Evolutionary conservation across 2,329 filamentous ascomycete genomes (phyloP).

Genomic region (Epicoccum nigrum): DNA sequence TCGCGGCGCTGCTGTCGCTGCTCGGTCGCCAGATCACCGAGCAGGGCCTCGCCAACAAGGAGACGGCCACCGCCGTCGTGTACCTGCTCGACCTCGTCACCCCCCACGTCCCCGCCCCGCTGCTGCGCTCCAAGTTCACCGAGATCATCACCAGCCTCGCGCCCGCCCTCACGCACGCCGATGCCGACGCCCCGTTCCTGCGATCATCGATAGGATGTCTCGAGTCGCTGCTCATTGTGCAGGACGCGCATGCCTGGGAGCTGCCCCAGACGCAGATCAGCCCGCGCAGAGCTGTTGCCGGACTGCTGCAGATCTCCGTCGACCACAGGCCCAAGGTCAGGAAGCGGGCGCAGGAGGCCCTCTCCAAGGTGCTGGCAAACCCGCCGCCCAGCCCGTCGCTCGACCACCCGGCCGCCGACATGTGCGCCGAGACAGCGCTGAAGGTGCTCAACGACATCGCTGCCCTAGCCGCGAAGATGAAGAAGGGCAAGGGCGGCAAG

Average conservation of each 20-base stretch:
- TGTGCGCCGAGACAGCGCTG: constrained; percentile 92
- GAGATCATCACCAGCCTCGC: constrained; percentile 88
- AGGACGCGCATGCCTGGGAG: constrained; percentile 88
- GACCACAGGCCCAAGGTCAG: constrained; percentile 92
- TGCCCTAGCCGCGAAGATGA: constrained; percentile 73
- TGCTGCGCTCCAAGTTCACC: constrained; percentile 92
- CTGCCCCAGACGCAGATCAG: constrained; percentile 82
- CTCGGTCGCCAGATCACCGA: constrained; percentile 75
- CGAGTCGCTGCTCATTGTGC: constrained; percentile 86
- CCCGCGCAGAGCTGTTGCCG: constrained; percentile 84
- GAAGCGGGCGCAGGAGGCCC: constrained; percentile 88
- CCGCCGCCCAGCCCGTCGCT: constrained; percentile 89
- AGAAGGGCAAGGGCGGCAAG: constrained; percentile 61
- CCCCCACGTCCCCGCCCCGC: constrained; percentile 79
- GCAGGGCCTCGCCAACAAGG: constrained; percentile 74
- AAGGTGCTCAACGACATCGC: constrained; percentile 78
- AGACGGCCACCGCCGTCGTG: constrained; percentile 83
- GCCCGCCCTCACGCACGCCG: constrained; percentile 77
- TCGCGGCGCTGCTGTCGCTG: constrained; percentile 89
- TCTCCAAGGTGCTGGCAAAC: constrained; percentile 80
- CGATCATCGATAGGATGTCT: constrained; percentile 90
- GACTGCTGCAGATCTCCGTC: constrained; percentile 80
- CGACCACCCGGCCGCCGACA: constrained; percentile 92
- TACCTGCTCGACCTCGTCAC: constrained; percentile 95
- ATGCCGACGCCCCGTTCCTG: constrained; percentile 86